Conservation (phyloP, 106 monocot species). For the Dendrobium officinale region DNA sequence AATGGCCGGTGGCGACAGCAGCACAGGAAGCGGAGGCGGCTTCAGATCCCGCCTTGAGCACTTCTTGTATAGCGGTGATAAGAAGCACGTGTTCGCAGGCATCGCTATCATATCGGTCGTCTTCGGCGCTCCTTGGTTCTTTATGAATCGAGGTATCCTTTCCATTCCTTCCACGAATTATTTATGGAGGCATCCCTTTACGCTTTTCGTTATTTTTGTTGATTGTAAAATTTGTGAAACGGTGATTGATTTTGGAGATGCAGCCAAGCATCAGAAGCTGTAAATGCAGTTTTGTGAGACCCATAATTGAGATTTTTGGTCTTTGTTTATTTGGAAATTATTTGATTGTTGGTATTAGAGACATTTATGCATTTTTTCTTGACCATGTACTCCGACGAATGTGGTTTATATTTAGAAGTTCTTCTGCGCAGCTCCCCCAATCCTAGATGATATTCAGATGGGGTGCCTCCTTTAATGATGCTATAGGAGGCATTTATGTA, state of each 20-base stretch:
- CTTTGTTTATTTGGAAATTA: not conserved
- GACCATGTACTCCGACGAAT: not conserved
- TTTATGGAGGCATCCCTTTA: not conserved
- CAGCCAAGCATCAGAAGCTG: not conserved
- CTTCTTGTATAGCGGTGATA: conserved; percentile 88
- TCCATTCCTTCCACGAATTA: not conserved
- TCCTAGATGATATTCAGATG: no score
- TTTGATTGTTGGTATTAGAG: not conserved
- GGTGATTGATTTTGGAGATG: not conserved
- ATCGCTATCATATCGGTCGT: conserved; percentile 67
- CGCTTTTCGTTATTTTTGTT: not conserved
- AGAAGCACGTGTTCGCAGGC: conserved; percentile 89
- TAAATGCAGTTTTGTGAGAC: not conserved
- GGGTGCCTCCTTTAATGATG: no score
- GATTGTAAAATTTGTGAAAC: not conserved
- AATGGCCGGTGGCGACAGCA: conserved; percentile 5
- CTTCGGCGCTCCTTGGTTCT: conserved; percentile 73
- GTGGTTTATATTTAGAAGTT: no score
- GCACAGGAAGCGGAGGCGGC: conserved; percentile 25
- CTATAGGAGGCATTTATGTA: no score
- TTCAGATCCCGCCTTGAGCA: conserved; percentile 43
- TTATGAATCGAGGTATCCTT: conserved; percentile 68
- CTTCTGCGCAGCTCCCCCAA: no score
- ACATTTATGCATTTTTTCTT: not conserved
- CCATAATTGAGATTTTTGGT: not conserved